Base-by-base conservation (phyloP, 768 basidiomycete species). In the Lentinula edodes region DNA sequence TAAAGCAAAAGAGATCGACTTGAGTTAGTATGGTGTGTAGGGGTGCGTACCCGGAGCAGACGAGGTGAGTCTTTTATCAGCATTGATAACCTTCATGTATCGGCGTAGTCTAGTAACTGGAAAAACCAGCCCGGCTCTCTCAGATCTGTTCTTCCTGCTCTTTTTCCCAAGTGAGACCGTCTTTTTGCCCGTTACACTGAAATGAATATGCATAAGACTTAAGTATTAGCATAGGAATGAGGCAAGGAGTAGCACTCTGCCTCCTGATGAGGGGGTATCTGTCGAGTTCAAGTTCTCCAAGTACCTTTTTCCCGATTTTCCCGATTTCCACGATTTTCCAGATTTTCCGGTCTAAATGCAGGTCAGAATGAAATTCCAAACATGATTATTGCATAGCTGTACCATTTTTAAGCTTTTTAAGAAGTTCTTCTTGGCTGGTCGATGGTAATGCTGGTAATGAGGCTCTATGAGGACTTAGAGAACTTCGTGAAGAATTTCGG, bases 101-200 rank as follows among this genome's bases (percentile, higher is more conserved):
- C 91, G 83, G 74, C 90, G 89, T 66, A 93, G 88, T 81, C 91
- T 88, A 72, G 86, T 86, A 62, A 93, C 91, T 61, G 91, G 89
- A 76, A 93, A 90, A 67, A 85, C 84, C 61, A 86, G 75, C 63
- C 85, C 83, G 4, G 84, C 83, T 72, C 80, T 82, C 53, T 80
- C 74, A 13, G 92, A 41, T 20, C 20, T n/a, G 23, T 9, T 56
- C 20, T 32, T 28, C 23, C 15, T n/a, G 10, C 10, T 41, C 16
- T 43, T 43, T 6, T 56, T 56, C 13, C 0, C 16, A 3, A 8
- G 8, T 9, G 15, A 13, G 6, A 46, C 1, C 38, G 38, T n/a
- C 2, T 6, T 46, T 4, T 46, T 16, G 16, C 45, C 16, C 45
- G 2, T 7, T 10, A 46, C 45, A 46, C 45, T 46, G 45, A 46